Conservation (phyloP, 2,329 filamentous ascomycete genomes). For the Ophiocordyceps camponoti-floridani region DNA sequence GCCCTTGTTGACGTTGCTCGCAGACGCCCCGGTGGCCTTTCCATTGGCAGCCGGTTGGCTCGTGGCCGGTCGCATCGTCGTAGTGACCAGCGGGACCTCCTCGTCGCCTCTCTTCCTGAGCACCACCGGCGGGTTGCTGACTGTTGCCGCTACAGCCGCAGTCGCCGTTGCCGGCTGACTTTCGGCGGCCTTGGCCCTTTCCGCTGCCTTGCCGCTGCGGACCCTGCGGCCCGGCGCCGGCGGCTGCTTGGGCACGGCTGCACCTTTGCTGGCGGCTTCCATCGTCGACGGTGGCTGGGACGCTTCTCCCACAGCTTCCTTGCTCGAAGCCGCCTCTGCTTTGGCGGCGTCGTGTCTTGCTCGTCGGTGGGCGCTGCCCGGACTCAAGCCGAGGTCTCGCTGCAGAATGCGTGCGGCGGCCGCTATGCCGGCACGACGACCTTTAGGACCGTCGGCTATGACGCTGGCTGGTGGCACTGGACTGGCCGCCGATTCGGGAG, state of each 20-base stretch:
- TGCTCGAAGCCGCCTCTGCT: slow-evolving; percentile 25
- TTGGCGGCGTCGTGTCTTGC: slow-evolving; percentile 41
- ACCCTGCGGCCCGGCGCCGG: slow-evolving; percentile 12
- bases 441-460: slow-evolving; percentile 27
- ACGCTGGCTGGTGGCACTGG: slow-evolving; percentile 17
- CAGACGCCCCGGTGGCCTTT: slow-evolving; percentile 6
- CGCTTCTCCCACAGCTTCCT: slow-evolving; percentile 11
- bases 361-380: slow-evolving; percentile 42
- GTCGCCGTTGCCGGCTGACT: slow-evolving; percentile 8
- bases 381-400: slow-evolving; percentile 46
- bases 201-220: slow-evolving; percentile 19
- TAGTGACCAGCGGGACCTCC: slow-evolving; percentile 6
- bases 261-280: slow-evolving; percentile 1
- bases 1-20: slow-evolving; percentile 6
- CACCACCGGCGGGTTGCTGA: slow-evolving; percentile 17
- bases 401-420: slow-evolving; percentile 47
- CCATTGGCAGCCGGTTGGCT: slow-evolving; percentile 3
- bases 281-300: slow-evolving; percentile 5
- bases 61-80: slow-evolving; percentile 2
- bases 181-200: slow-evolving; percentile 20
- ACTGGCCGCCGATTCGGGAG: slow-evolving; percentile 22
- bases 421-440: slow-evolving; percentile 40
- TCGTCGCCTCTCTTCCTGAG: slow-evolving; percentile 22
- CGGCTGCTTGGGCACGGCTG: not conserved
- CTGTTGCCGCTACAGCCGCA: slow-evolving; percentile 1